These are phyloP conservation scores for Bombardia bombarda DNA, from an alignment of 495 filamentous ascomycete genomes.

Conservation along the genomic window DNA sequence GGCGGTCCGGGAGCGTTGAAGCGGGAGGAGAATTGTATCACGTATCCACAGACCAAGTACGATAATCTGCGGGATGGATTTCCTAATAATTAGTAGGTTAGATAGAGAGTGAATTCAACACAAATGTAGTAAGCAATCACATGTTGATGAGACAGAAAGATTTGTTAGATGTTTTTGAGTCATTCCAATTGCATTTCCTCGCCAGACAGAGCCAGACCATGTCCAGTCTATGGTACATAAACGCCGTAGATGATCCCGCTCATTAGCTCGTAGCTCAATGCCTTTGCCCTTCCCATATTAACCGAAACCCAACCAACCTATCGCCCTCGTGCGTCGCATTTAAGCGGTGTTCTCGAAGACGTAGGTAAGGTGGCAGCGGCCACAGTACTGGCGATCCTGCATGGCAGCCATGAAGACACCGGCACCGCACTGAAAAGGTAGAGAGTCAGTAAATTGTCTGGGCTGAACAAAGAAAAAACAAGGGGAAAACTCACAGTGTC, in stretches of 20 bases:
- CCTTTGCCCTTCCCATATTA: slow-evolving; percentile 8
- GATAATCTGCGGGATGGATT: slow-evolving; percentile 65
- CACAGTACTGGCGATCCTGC: slow-evolving; percentile 99
- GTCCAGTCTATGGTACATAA: slow-evolving; percentile 27
- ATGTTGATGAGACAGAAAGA: background rate
- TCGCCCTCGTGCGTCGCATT: too few species aligned
- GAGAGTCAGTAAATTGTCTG: slow-evolving; percentile 17
- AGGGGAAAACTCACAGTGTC: slow-evolving; percentile 62
- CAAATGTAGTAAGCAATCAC: slow-evolving; percentile 1
- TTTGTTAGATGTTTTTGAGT: slow-evolving; percentile 7
- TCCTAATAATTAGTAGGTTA: slow-evolving; percentile 26
- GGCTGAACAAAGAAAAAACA: background rate
- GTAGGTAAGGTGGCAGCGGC: slow-evolving; percentile 98
- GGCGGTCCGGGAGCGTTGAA: slow-evolving; percentile 50
- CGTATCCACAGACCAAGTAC: slow-evolving; percentile 70
- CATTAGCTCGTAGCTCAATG: slow-evolving; percentile 18
- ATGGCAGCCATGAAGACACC: slow-evolving; percentile 99
- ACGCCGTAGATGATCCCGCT: slow-evolving; percentile 22
- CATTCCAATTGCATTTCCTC: slow-evolving; percentile 29
- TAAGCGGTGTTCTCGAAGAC: slow-evolving; percentile 78
- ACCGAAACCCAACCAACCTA: slow-evolving; percentile 4
- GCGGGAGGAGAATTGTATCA: slow-evolving; percentile 55
- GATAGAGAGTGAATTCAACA: background rate
- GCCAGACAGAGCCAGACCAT: slow-evolving; percentile 23
- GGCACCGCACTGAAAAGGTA: slow-evolving; percentile 70